Base-by-base conservation (phyloP, 2,329 filamentous ascomycete genomes). In the Stemphylium lycopersici region DNA sequence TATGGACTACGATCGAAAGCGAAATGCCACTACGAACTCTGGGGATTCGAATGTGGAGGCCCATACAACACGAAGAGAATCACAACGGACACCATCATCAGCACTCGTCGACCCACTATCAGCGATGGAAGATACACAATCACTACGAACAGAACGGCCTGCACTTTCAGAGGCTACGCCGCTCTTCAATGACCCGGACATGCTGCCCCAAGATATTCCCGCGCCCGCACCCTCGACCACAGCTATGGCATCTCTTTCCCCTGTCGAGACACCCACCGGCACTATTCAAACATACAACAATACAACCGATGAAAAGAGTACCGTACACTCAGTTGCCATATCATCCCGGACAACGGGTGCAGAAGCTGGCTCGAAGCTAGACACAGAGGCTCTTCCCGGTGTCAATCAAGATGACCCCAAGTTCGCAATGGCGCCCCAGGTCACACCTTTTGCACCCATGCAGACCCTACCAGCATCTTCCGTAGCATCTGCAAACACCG, bases 321-420 rank as follows among this genome's bases (percentile, higher is more conserved):
- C 38, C 22, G 29, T 16, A 18, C 22, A 12, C 20, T 24, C 22
- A 24, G 31, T 38, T 37, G 20, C 22, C 22, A 43, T 20, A 16
- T 29, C 44, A 16, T 15, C 40, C 11, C 31, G 18, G 41, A 16
- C 12, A 13, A 26, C 39, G 6, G 24, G 46, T 15, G 18, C 6
- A 32, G 43, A 43, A 15, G 37, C 34, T 41, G 31, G 29, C 33
- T 36, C 20, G 26, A 46, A 32, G 29, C 20, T 41, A 16, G 43
- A 47, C 13, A 22, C 29, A 12, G 43, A 20, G 31, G 18, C 34
- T 34, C 50, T 56, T 41, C 54, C 54, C 13, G 50, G 50, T 15
- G 36, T 56, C 39, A 56, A 56, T 12, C 50, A 56, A 44, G 33
- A 31, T 6, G 33, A 54, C 22, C 51, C 51, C 0, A 18, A 24